These are phyloP conservation scores for Microdochium bolleyi DNA, from an alignment of 2,329 filamentous ascomycete genomes.

Conservation along the genomic window DNA sequence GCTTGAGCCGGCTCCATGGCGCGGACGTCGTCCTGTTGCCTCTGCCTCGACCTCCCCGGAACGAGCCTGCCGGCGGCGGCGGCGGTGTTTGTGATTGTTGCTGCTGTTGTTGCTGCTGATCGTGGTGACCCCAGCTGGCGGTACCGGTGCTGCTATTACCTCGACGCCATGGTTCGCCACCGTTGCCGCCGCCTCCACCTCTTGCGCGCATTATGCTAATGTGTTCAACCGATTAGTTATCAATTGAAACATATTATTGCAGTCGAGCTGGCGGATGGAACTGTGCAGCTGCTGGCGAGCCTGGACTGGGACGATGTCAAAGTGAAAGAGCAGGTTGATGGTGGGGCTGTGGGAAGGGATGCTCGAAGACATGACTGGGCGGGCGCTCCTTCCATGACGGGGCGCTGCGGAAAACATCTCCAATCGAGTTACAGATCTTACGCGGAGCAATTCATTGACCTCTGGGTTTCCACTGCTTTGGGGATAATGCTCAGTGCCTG, in stretches of 20 bases:
- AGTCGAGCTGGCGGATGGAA: no score
- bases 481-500: background rate
- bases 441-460: background rate
- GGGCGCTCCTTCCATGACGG: background rate
- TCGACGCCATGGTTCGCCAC: background rate
- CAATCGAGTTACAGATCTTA: background rate
- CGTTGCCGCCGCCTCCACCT: background rate
- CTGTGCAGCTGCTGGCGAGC: no score
- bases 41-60: no score
- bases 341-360: background rate
- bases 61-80: background rate
- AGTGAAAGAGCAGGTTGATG: background rate
- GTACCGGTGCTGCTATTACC: background rate
- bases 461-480: background rate
- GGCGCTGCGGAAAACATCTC: background rate
- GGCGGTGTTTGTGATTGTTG: background rate
- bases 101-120: background rate
- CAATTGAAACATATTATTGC: no score
- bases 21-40: conserved; percentile 34
- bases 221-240: no score
- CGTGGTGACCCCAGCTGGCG: background rate
- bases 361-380: no score
- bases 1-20: conserved; percentile 65
- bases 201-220: background rate
- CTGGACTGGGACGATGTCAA: no score